Conservation (phyloP, 1,139 yeast species). For the Blastobotrys indianensis region DNA sequence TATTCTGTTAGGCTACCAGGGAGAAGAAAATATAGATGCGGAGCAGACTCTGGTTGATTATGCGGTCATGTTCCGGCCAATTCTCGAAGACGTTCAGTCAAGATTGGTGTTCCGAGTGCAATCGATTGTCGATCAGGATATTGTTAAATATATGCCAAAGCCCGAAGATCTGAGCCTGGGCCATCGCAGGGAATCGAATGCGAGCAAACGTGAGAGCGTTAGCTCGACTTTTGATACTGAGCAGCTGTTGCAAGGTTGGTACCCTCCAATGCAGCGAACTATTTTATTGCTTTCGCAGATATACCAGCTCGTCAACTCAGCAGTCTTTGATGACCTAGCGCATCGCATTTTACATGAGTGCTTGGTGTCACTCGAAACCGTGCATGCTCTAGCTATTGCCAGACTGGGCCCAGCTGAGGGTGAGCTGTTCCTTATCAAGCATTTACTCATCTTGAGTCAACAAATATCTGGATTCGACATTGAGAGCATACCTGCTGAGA, state of each 20-base stretch:
- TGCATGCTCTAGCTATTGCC: slow-evolving; percentile 41
- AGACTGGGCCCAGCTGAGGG: slow-evolving; percentile 49
- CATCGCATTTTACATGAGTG: slow-evolving; percentile 82
- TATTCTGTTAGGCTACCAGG: slow-evolving; percentile 54
- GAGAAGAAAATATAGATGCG: slow-evolving; percentile 27
- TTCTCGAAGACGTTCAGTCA: slow-evolving; percentile 71
- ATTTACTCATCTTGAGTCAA: slow-evolving; percentile 61
- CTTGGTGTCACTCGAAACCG: slow-evolving; percentile 51
- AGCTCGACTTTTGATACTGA: slow-evolving; percentile 20
- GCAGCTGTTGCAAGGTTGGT: slow-evolving; percentile 47
- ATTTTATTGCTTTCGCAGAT: slow-evolving; percentile 68
- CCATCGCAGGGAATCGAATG: slow-evolving; percentile 35
- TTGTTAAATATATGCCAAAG: slow-evolving; percentile 60
- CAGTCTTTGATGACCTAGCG: slow-evolving; percentile 83
- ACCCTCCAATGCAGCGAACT: slow-evolving; percentile 71
- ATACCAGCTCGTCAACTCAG: slow-evolving; percentile 65
- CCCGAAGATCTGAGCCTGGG: slow-evolving; percentile 59
- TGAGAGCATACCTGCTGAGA: slow-evolving; percentile 64
- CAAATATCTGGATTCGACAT: slow-evolving; percentile 78
- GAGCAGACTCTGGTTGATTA: slow-evolving; percentile 32
- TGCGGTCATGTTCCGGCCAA: slow-evolving; percentile 61
- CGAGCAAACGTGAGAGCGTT: slow-evolving; percentile 1
- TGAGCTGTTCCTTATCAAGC: slow-evolving; percentile 62
- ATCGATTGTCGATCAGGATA: slow-evolving; percentile 59
- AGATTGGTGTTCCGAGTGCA: slow-evolving; percentile 76